Conservation (phyloP, 306 rosid genomes). For the Acacia acuminata region DNA sequence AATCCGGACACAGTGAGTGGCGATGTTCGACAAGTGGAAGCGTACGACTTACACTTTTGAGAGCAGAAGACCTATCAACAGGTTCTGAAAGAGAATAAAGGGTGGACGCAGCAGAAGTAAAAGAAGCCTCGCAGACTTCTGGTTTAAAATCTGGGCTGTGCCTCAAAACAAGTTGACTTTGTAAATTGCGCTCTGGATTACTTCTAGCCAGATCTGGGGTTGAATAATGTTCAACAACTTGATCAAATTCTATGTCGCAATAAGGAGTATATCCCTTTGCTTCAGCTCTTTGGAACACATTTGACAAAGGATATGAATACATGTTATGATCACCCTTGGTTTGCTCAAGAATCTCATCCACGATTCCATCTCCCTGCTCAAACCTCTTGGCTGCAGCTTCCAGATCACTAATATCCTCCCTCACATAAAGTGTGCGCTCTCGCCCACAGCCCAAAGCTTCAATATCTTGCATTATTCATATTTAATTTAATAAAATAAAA, state of each 20-base stretch:
- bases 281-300: constrained; percentile 58
- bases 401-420: constrained; percentile 77
- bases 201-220: constrained; percentile 44
- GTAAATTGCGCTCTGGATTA: constrained; percentile 43
- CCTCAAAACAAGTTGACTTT: constrained; percentile 32
- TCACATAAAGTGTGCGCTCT: constrained; percentile 54
- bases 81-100: constrained; percentile 58
- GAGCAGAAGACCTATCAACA: constrained; percentile 36
- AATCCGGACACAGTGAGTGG: constrained; percentile 23
- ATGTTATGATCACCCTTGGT: constrained; percentile 51
- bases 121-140: constrained; percentile 53
- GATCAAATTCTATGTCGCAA: constrained; percentile 63
- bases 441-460: constrained; percentile 75
- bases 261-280: constrained; percentile 68
- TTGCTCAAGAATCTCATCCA: constrained; percentile 49
- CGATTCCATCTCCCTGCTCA: constrained; percentile 66
- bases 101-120: constrained; percentile 57
- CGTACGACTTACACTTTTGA: constrained; percentile 52
- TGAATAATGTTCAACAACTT: constrained; percentile 38
- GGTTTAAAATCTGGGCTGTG: constrained; percentile 38
- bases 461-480: constrained; percentile 51
- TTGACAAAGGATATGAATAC: constrained; percentile 60
- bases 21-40: constrained; percentile 20
- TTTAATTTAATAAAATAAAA: constrained; percentile 7
- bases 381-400: constrained; percentile 85